phyloP scores from a whole-genome alignment of 805 yeast genomes.

The Hanseniaspora vineae region DNA sequence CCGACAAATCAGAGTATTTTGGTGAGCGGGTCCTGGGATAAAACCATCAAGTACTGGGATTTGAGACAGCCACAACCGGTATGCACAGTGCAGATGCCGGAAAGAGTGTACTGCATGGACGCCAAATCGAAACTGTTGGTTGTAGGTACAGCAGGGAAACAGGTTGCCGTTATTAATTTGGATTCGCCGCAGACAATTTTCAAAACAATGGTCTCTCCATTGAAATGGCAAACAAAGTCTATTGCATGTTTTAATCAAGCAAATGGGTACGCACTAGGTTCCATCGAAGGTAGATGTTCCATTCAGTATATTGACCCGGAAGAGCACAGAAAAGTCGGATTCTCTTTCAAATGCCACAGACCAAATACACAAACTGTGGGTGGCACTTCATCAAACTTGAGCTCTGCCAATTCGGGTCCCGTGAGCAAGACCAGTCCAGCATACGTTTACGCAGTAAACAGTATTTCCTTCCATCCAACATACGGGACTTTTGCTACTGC shows the following conservation, averaged over 20 bases:
- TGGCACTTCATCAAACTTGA: slow-evolving; percentile 14
- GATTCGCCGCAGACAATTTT: slow-evolving; percentile 74
- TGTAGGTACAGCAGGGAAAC: slow-evolving; percentile 87
- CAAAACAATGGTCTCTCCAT: slow-evolving; percentile 59
- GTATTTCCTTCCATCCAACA: slow-evolving; percentile 75
- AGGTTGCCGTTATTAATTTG: slow-evolving; percentile 62
- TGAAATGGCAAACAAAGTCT: slow-evolving; percentile 80
- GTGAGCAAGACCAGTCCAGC: slow-evolving; percentile 19
- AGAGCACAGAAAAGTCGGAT: slow-evolving; percentile 59
- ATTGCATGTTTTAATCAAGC: slow-evolving; percentile 83
- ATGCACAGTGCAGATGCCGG: slow-evolving; percentile 73
- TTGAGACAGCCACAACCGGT: slow-evolving; percentile 73
- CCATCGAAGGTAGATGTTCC: slow-evolving; percentile 92
- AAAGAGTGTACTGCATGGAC: slow-evolving; percentile 85
- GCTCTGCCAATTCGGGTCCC: slow-evolving; percentile 34
- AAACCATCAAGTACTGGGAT: slow-evolving; percentile 91
- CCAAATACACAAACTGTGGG: slow-evolving; percentile 24
- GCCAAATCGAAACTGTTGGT: slow-evolving; percentile 68
- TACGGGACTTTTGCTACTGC: slow-evolving; percentile 89
- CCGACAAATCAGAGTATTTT: slow-evolving; percentile 67
- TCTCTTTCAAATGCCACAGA: slow-evolving; percentile 92
- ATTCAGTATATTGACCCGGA: slow-evolving; percentile 81
- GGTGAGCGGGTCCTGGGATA: slow-evolving; percentile 95
- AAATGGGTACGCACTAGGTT: slow-evolving; percentile 84
- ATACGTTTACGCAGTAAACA: slow-evolving; percentile 65